Base-by-base conservation (phyloP, 257 asterid genomes). In the Gentiana dahurica region DNA sequence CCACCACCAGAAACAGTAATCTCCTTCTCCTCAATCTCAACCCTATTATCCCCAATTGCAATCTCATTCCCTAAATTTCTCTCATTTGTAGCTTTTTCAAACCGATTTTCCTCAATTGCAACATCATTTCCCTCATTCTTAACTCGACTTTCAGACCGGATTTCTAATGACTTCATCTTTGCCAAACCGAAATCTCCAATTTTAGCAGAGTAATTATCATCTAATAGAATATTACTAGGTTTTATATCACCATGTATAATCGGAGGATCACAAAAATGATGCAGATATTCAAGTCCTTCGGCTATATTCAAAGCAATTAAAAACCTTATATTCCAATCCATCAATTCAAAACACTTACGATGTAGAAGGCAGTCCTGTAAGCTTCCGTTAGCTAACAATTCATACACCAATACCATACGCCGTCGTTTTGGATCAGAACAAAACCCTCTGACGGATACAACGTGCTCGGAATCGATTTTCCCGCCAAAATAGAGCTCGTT, bases 181-280 rank as follows among this genome's bases (percentile, higher is more conserved):
- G 95, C 94, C 66, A 92, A 59, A 48, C 99, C 99, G 12, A 92
- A 92, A 88, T 92, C 99, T 0, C 94, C 95, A 62, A 92, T 88
- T 71, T 80, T 92, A 1, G 97, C 94, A 47, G 63, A 67, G 57
- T 88, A 88, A 55, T 62, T 71, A 55, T 56, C 73, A 60, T 88
- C 95, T 70, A 92, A 64, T 51, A 85, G 58, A 11, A 88, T 63
- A 66, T 92, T 92, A 68, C 98, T 92, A 11, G 98, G 95, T 74
- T 92, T 92, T 53, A 92, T 80, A 68, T 92, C 98, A 13, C 97
- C 98, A 34, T 92, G 98, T 46, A 92, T 77, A 34, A 82, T 77
- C 2, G 95, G 85, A 9, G 98, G 94, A 70, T 92, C 98, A 64
- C 97, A 92, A 37, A 66, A 72, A 70, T 85, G 89, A 65, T 92